phyloP scores from a whole-genome alignment of 208 protist genomes.

The Wallacemonas sp. region DNA sequence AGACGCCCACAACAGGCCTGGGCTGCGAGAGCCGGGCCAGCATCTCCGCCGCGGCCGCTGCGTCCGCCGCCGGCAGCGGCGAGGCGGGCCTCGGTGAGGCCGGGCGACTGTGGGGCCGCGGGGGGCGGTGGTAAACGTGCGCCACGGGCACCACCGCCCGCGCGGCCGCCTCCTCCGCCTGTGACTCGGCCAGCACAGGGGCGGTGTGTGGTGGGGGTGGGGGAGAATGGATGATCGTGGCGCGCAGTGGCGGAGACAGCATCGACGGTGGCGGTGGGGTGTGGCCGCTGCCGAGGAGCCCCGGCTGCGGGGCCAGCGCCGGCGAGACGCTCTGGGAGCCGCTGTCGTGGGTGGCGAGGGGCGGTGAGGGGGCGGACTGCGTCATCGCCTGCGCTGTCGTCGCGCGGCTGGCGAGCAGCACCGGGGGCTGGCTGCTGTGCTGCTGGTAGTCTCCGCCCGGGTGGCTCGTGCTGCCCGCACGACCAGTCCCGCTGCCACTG shows the following conservation, averaged over 20 bases:
- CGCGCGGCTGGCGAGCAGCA: background rate
- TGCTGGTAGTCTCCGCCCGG: too few relatives aligned
- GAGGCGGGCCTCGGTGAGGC: background rate
- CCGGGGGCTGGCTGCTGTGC: background rate
- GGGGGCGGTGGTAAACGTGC: background rate
- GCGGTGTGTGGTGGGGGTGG: background rate
- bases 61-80: too few relatives aligned
- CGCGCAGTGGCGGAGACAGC: background rate
- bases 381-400: background rate
- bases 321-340: background rate
- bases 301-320: background rate
- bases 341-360: background rate
- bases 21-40: background rate
- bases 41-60: background rate
- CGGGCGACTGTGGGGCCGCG: too few relatives aligned
- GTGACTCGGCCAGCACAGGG: too few relatives aligned
- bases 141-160: background rate
- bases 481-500: background rate
- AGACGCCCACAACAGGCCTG: constrained; percentile 8
- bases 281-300: too few relatives aligned
- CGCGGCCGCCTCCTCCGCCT: too few relatives aligned
- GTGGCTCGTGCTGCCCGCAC: too few relatives aligned
- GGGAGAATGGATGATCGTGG: too few relatives aligned
- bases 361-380: background rate
- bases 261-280: too few relatives aligned